Evolutionary conservation across 495 filamentous ascomycete genomes (phyloP).

Genomic region (Elasticomyces elasticus): DNA sequence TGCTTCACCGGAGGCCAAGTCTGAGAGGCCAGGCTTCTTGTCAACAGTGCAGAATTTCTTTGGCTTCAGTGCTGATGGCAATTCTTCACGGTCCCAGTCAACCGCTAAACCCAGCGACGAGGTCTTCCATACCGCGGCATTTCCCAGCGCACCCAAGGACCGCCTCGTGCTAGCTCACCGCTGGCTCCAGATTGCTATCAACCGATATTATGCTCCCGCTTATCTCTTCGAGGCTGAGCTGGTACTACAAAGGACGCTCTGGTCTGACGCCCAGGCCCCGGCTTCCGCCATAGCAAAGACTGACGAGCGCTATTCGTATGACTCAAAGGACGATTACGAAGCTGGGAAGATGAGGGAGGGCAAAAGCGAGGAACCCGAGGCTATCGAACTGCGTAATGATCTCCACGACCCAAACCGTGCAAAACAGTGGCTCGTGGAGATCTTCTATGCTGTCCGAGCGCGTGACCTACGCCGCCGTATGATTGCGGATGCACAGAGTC

Average conservation of each 20-base stretch:
- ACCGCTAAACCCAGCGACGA: not conserved
- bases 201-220: slow-evolving; percentile 8
- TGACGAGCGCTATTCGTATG: slow-evolving; percentile 12
- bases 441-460: slow-evolving; percentile 12
- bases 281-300: slow-evolving; percentile 1
- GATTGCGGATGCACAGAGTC: not conserved
- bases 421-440: slow-evolving; percentile 1
- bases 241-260: not conserved
- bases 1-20: not conserved
- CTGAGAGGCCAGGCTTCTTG: not conserved
- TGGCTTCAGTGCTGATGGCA: not conserved
- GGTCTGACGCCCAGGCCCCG: slow-evolving; percentile 2
- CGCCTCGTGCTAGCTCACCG: slow-evolving; percentile 6
- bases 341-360: not conserved
- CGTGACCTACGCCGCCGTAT: not conserved
- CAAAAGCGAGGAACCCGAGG: not conserved
- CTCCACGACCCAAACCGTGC: slow-evolving; percentile 1
- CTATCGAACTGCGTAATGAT: not conserved
- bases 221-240: slow-evolving; percentile 5
- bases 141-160: not conserved
- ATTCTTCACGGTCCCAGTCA: not conserved
- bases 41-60: not conserved
- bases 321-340: slow-evolving; percentile 11
- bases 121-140: slow-evolving; percentile 16
- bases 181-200: slow-evolving; percentile 13